phyloP scores from a whole-genome alignment of 257 asterid species.

The Leptodermis oblonga region DNA sequence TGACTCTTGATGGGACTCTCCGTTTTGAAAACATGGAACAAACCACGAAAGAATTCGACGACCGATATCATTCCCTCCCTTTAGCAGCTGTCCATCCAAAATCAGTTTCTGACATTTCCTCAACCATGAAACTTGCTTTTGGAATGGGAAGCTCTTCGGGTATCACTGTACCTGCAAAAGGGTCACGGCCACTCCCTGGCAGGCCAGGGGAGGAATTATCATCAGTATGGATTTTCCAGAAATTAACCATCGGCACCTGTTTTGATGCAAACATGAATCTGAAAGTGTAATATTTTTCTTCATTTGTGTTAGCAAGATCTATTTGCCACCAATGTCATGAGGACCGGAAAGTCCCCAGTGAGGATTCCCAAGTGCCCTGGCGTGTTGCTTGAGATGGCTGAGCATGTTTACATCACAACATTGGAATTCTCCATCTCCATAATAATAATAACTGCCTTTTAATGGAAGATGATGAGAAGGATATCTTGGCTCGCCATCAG shows the following conservation, averaged over 20 bases:
- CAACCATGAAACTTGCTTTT: conserved; percentile 40
- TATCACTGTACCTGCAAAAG: conserved; percentile 70
- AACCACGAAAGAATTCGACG: conserved; percentile 77
- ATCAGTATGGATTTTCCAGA: conserved; percentile 75
- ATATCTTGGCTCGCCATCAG: conserved; percentile 78
- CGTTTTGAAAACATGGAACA: conserved; percentile 38
- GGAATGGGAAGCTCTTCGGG: conserved; percentile 43
- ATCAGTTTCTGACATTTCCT: conserved; percentile 66
- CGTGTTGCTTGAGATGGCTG: conserved; percentile 47
- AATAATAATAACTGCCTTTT: no score
- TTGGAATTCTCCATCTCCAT: conserved; percentile 81
- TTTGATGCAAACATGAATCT: no score
- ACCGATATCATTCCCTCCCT: conserved; percentile 51
- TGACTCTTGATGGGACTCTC: conserved; percentile 52
- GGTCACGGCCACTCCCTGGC: conserved; percentile 84
- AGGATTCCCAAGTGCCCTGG: conserved; percentile 50
- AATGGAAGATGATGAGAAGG: conserved; percentile 66
- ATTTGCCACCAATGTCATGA: no score
- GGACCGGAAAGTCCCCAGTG: conserved; percentile 88
- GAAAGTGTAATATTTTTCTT: no score
- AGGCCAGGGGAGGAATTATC: conserved; percentile 62
- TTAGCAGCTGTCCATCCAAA: conserved; percentile 64
- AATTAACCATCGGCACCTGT: no score
- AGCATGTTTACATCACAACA: conserved; percentile 74
- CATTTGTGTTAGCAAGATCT: no score